These are phyloP conservation scores for Trypanosomatidae sp. DNA, from an alignment of 208 protist genomes.

Conservation along the genomic window DNA sequence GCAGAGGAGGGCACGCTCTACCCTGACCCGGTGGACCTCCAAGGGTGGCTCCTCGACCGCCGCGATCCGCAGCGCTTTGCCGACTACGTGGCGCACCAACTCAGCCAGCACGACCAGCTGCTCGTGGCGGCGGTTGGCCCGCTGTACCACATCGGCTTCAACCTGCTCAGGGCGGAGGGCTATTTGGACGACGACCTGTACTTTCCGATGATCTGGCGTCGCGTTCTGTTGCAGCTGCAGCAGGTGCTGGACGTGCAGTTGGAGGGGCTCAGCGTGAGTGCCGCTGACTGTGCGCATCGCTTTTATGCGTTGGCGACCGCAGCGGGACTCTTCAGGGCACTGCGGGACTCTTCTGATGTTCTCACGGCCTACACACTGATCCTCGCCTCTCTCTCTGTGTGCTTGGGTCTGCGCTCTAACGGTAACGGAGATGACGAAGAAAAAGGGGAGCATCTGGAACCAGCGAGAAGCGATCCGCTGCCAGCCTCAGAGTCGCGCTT, in stretches of 20 bases:
- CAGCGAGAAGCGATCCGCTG: too few species aligned
- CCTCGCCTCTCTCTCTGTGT: constrained; percentile 17
- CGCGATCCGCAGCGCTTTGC: constrained; percentile 4
- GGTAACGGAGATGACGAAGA: too few species aligned
- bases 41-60: constrained; percentile 10
- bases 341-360: background rate
- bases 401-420: too few species aligned
- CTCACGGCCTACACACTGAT: constrained; percentile 14
- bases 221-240: constrained; percentile 27
- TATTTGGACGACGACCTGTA: background rate
- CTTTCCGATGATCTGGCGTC: constrained; percentile 17
- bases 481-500: too few species aligned
- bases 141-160: constrained; percentile 29
- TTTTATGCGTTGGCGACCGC: constrained; percentile 15
- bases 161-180: constrained; percentile 10
- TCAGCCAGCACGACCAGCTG: constrained; percentile 13
- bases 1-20: constrained; percentile 13
- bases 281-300: constrained; percentile 13
- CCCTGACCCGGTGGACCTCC: constrained; percentile 14
- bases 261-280: constrained; percentile 3
- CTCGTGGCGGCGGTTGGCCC: constrained; percentile 12
- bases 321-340: constrained; percentile 12
- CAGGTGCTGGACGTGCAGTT: constrained; percentile 17
- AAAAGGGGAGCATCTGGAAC: too few species aligned
- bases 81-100: constrained; percentile 13